Conservation (phyloP, 345 rosid genomes). For the Brassica nigra region DNA sequence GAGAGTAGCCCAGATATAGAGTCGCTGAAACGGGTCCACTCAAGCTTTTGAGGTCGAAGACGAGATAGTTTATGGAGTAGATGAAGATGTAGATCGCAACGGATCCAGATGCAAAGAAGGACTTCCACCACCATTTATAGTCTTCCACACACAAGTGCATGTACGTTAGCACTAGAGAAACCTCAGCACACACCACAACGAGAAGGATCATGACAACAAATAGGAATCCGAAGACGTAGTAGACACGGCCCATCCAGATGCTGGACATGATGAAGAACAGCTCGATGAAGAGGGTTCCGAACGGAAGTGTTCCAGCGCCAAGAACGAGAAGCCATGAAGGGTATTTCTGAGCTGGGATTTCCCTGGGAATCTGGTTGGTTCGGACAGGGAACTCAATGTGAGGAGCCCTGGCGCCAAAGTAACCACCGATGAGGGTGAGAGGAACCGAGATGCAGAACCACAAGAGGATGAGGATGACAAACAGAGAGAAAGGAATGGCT, state of each 20-base stretch:
- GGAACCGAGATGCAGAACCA: constrained; percentile 69
- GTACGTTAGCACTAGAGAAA: constrained; percentile 69
- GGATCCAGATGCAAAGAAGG: constrained; percentile 77
- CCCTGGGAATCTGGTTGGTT: constrained; percentile 77
- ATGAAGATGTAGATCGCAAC: constrained; percentile 70
- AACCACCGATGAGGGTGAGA: constrained; percentile 69
- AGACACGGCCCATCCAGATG: constrained; percentile 77
- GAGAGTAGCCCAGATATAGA: constrained; percentile 68
- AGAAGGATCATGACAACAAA: constrained; percentile 63
- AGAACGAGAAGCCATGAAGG: constrained; percentile 78
- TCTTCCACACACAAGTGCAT: constrained; percentile 80
- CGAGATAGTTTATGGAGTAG: constrained; percentile 65
- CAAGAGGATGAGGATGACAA: constrained; percentile 50
- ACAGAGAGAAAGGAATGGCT: constrained; percentile 69
- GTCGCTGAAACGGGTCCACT: constrained; percentile 75
- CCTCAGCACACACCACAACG: constrained; percentile 74
- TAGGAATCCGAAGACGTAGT: constrained; percentile 71
- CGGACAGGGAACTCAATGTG: constrained; percentile 73
- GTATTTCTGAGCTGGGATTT: constrained; percentile 72
- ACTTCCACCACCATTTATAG: constrained; percentile 84
- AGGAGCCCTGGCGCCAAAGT: constrained; percentile 63
- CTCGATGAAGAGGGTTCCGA: constrained; percentile 76
- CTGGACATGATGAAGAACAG: constrained; percentile 82
- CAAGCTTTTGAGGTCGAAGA: constrained; percentile 63
- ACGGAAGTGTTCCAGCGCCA: constrained; percentile 78